Base-by-base conservation (phyloP, 164 flowering plant genomes). In the Stephania yunnanensis region DNA sequence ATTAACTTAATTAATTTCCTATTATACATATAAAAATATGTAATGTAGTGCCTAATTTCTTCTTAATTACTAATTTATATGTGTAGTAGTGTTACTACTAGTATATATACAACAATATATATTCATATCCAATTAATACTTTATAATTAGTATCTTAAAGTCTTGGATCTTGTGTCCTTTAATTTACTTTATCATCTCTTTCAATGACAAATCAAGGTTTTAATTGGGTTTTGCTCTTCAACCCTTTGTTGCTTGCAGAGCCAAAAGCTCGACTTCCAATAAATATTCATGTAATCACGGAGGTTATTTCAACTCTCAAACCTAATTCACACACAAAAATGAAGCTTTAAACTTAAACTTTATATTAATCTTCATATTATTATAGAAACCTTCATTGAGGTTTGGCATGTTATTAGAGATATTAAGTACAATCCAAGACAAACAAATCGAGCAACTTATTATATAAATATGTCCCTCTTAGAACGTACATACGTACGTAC, bases 151-250 rank as follows among this genome's bases (percentile, higher is more conserved):
- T 36, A 36, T 36, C 2, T 36, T 36, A 63, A 63, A 13, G 66
- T 20, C 36, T 65, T 13, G 68, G 68, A 65, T 65, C 68, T 65
- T 65, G 68, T 65, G 12, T 65, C 36, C 13, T 2, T 13, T 44
- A 36, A 4, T 36, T 13, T 44, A 36, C 3, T 36, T 31, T 45
- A 20, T 70, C 10, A 53, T 70, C 25, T 70, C 25, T 45, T 70
- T 72, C 50, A 74, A 64, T 53, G 25, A 22, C 45, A 30, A 72
- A 75, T 69, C 78, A 71, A 77, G 73, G 63, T 78, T 81, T 74
- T 73, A 5, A 36, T 69, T 68, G 13, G 71, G 42, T 68, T 46
- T 15, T 68, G 48, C n/a, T 68, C 17, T 70, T 12, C 64, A 68
- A 68, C 71, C 46, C 13, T 68, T 10, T 15, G 64, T 58, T 58